A percentile compares a stretch with the other conserved stretches of the same genome.
Conservation (phyloP, 108 stramenopile genomes). For the Bacterosira constricta region DNA sequence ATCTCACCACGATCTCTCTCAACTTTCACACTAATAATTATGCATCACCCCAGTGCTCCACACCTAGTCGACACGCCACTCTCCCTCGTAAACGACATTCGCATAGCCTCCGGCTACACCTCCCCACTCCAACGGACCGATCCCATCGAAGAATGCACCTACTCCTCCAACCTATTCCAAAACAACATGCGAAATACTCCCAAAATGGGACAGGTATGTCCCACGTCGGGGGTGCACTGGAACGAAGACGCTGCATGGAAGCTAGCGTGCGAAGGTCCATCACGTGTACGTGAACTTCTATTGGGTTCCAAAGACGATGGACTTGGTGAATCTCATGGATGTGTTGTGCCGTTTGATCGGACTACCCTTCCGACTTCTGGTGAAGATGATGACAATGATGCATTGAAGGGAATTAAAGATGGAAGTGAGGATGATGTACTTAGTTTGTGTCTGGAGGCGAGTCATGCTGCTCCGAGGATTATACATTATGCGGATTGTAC, state of each 20-base stretch:
- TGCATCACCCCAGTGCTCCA: no score
- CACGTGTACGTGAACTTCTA: constrained; percentile 80
- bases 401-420: constrained; percentile 57
- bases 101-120: constrained; percentile 31
- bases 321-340: not conserved
- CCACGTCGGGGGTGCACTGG: constrained; percentile 59
- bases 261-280: constrained; percentile 88
- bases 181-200: not conserved
- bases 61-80: constrained; percentile 77
- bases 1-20: no score
- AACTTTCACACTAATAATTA: no score
- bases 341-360: constrained; percentile 77
- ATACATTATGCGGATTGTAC: constrained; percentile 91
- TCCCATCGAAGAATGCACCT: constrained; percentile 23
- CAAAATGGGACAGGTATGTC: constrained; percentile 10
- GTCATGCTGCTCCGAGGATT: constrained; percentile 91
- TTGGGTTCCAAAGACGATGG: constrained; percentile 45
- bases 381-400: constrained; percentile 29
- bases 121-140: not conserved
- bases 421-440: constrained; percentile 2
- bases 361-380: constrained; percentile 4
- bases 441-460: constrained; percentile 73
- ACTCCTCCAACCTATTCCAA: not conserved
- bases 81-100: constrained; percentile 82
- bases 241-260: constrained; percentile 84